phyloP scores from a whole-genome alignment of 1,284 basidiomycete species.

The Hymenochaete sp. region DNA sequence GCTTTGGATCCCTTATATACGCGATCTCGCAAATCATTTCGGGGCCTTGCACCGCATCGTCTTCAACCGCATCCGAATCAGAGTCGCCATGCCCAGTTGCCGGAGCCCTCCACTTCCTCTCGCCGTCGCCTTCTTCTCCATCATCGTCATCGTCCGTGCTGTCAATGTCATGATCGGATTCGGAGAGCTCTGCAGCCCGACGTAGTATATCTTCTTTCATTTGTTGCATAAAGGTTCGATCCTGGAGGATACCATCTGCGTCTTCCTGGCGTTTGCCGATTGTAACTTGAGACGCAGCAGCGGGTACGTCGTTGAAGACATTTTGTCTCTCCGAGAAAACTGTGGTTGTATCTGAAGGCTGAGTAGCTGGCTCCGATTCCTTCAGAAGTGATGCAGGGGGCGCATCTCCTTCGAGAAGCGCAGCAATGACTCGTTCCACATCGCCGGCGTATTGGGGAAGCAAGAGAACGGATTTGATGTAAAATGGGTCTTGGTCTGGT shows the following conservation, averaged over 20 bases:
- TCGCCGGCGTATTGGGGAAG: constrained; percentile 40
- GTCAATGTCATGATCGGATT: constrained; percentile 52
- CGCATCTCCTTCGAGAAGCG: constrained; percentile 63
- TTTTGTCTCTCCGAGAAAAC: constrained; percentile 46
- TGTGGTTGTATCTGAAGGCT: background rate
- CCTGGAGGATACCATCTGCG: constrained; percentile 25
- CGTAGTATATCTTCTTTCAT: constrained; percentile 78
- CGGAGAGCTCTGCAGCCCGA: constrained; percentile 58
- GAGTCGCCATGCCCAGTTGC: constrained; percentile 47
- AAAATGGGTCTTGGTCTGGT: constrained; percentile 45
- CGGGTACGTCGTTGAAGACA: constrained; percentile 59
- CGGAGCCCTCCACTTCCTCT: constrained; percentile 41
- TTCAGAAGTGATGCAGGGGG: constrained; percentile 31
- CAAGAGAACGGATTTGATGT: constrained; percentile 48
- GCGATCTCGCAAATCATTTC: constrained; percentile 68
- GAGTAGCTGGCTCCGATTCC: constrained; percentile 2
- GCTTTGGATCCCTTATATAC: constrained; percentile 62
- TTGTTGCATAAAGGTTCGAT: constrained; percentile 58
- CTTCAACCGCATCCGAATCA: constrained; percentile 16
- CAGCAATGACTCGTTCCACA: constrained; percentile 53
- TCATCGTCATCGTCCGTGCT: constrained; percentile 46
- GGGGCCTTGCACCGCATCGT: background rate
- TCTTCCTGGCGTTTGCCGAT: constrained; percentile 54
- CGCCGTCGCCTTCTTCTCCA: constrained; percentile 21
- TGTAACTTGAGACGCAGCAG: constrained; percentile 53